These are phyloP conservation scores for Ogataea minuta DNA, from an alignment of 805 yeast species.

Conservation along the genomic window DNA sequence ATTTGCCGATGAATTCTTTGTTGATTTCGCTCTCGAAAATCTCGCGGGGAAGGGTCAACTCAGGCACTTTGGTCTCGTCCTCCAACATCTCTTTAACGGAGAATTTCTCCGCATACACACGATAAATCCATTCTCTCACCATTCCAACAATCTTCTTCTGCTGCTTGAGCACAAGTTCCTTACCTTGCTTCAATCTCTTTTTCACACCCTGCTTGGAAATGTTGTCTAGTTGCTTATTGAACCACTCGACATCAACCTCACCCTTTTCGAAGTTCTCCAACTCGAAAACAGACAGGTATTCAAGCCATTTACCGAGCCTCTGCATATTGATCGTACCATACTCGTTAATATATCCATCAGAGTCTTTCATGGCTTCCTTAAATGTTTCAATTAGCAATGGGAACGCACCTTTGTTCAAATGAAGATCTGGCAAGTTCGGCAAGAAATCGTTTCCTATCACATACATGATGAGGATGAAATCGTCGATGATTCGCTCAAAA, in stretches of 20 bases:
- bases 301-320: slow-evolving; percentile 73
- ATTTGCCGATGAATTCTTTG: slow-evolving; percentile 57
- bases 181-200: slow-evolving; percentile 64
- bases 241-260: slow-evolving; percentile 88
- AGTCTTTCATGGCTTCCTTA: slow-evolving; percentile 68
- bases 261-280: slow-evolving; percentile 80
- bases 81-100: slow-evolving; percentile 31
- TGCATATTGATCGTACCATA: slow-evolving; percentile 76
- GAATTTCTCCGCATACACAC: slow-evolving; percentile 33
- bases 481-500: slow-evolving; percentile 89
- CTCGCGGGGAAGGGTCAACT: slow-evolving; percentile 45
- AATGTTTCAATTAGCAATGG: slow-evolving; percentile 88
- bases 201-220: slow-evolving; percentile 71
- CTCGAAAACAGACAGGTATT: slow-evolving; percentile 75
- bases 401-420: slow-evolving; percentile 93
- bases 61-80: slow-evolving; percentile 43
- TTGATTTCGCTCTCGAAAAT: slow-evolving; percentile 44
- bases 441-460: slow-evolving; percentile 98
- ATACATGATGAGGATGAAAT: slow-evolving; percentile 85
- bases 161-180: slow-evolving; percentile 60
- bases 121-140: slow-evolving; percentile 48
- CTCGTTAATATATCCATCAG: slow-evolving; percentile 84
- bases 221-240: slow-evolving; percentile 78
- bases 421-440: slow-evolving; percentile 93
- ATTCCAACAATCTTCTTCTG: slow-evolving; percentile 72